Evolutionary conservation across 495 filamentous ascomycete genomes (phyloP).

Genomic region (Clavariopsis aquatica): DNA sequence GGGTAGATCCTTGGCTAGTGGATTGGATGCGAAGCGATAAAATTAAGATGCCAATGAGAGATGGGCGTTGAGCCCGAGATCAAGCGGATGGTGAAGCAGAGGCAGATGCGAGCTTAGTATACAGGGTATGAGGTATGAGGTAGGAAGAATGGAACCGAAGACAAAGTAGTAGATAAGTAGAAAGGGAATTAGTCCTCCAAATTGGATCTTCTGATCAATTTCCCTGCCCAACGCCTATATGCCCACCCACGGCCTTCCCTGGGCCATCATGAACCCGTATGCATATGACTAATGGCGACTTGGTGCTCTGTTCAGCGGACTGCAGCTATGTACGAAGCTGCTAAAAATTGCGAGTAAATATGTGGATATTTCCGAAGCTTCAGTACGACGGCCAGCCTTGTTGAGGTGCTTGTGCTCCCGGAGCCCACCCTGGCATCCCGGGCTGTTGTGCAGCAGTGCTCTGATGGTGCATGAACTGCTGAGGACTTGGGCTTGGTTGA

Average conservation of each 20-base stretch:
- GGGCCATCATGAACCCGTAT: not conserved
- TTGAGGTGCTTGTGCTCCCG: conserved; percentile 26
- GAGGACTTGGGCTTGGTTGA: conserved; percentile 48
- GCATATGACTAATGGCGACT: not conserved
- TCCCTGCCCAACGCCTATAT: conserved; percentile 6
- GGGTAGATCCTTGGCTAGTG: not conserved
- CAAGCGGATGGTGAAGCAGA: conserved; percentile 4
- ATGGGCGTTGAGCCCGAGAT: not conserved
- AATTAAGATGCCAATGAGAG: not conserved
- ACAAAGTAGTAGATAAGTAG: not conserved
- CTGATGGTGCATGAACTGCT: conserved; percentile 44
- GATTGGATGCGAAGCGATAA: not conserved
- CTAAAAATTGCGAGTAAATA: not conserved
- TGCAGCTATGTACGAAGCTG: not conserved
- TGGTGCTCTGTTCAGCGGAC: not conserved
- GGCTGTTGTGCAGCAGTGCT: conserved; percentile 43
- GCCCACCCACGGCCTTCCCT: not conserved
- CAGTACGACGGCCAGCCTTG: conserved; percentile 35
- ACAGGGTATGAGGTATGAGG: conserved; percentile 38
- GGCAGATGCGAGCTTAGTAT: conserved; percentile 31
- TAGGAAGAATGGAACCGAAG: conserved; percentile 13
- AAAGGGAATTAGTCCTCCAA: conserved; percentile 21
- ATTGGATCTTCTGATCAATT: conserved; percentile 8
- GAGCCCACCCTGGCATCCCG: conserved; percentile 53
- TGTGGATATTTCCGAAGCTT: not conserved